Evolutionary conservation across 2,329 filamentous ascomycete genomes (phyloP), one percentile per base, ranked within the genome.

Genomic region (Emmonsiellopsis sp.): DNA sequence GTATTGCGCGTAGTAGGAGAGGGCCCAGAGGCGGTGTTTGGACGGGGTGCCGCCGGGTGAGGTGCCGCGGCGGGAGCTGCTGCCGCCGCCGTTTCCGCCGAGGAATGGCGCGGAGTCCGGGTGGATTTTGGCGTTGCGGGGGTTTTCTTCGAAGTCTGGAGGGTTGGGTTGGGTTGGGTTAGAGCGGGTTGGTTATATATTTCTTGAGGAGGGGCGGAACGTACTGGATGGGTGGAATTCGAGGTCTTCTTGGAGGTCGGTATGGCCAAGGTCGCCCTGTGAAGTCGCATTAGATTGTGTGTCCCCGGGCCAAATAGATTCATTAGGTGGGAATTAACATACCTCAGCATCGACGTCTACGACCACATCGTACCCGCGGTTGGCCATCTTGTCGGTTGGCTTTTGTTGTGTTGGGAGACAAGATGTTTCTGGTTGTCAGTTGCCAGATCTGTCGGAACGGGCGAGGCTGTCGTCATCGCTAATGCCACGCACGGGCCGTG

Each of bases 291-390:
- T 40, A 40, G 14, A 14, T 40, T 11, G 10, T 3, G 6, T 11
- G 11, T 3, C 11, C 37, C 37, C 10, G 37, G 10, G 37, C 37
- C 1, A 5, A 11, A 40, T 40, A 40, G 37, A 14, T 11, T 11
- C 37, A 40, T 39, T 17, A 1, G 36, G 5, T 45, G 21, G 36
- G 37, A 11, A 27, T 21, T n/a, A 11, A 31, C 72, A 60, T 74
- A 95, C 90, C 81, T 97, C 93, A 65, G 93, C 88, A 70, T 98
- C 93, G 53, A 97, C 86, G 65, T 98, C 93, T 56, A 98, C 93
- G 60, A 98, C 92, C 57, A 95, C 93, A 77, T 98, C 93, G 71
- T 98, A 98, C 62, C 91, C 91, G 67, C 88, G 80, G 70, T 87
- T 87, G 54, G 87, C 82, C 87, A 91, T 91, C 53, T 63, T 48